Conservation (phyloP, 345 rosid species). For the thale cress (Arabidopsis thaliana) region DNA sequence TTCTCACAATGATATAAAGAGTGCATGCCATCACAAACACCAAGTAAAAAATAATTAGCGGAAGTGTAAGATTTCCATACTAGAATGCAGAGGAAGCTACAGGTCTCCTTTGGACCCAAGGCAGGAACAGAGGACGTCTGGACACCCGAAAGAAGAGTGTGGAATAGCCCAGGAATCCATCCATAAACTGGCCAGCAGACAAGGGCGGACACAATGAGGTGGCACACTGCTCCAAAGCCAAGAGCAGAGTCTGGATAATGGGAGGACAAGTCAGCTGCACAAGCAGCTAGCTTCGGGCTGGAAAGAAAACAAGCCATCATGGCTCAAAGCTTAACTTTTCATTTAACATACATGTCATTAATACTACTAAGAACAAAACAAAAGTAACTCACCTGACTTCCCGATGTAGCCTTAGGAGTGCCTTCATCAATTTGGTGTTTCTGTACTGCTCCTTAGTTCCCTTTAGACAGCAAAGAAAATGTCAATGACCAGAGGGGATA, state of each 20-base stretch:
- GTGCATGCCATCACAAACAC: conserved; percentile 23
- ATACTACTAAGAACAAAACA: conserved; percentile 24
- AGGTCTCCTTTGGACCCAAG: conserved; percentile 95
- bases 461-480: conserved; percentile 50
- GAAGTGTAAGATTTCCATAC: conserved; percentile 55
- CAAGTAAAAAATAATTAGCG: conserved; percentile 30
- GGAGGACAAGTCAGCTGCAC: conserved; percentile 91
- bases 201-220: conserved; percentile 89
- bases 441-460: conserved; percentile 89
- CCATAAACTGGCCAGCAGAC: conserved; percentile 93
- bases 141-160: conserved; percentile 76
- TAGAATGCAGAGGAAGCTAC: conserved; percentile 91
- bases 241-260: conserved; percentile 91
- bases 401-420: conserved; percentile 81
- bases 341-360: conserved; percentile 17
- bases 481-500: conserved; percentile 31
- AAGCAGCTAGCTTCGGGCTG: conserved; percentile 96
- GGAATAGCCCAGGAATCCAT: conserved; percentile 96
- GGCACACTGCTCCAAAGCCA: conserved; percentile 94
- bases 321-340: conserved; percentile 34
- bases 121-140: conserved; percentile 72
- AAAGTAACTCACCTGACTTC: conserved; percentile 77
- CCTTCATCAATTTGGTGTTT: conserved; percentile 89
- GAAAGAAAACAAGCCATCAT: conserved; percentile 46
- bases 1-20: neutral